These are phyloP conservation scores for Massarina eburnea DNA, from an alignment of 2,329 filamentous ascomycete species.

Conservation along the genomic window DNA sequence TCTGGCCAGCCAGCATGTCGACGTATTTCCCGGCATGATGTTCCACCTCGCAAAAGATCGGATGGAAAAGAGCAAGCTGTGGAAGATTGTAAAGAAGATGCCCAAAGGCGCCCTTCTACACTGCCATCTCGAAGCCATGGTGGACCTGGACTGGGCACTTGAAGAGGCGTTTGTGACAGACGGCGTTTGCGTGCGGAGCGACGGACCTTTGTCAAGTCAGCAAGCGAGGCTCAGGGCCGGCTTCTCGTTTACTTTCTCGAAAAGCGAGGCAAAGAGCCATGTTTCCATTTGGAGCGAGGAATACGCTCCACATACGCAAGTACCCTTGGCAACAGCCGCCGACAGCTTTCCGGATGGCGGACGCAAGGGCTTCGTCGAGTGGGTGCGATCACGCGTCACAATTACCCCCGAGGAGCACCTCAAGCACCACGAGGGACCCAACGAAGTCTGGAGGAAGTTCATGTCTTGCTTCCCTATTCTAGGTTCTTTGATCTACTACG, in stretches of 20 bases:
- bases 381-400: constrained; percentile 73
- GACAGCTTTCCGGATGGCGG: constrained; percentile 75
- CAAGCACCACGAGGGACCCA: constrained; percentile 78
- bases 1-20: constrained; percentile 64
- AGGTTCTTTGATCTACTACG: constrained; percentile 78
- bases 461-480: constrained; percentile 71
- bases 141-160: constrained; percentile 80
- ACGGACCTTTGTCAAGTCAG: constrained; percentile 58
- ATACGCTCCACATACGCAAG: constrained; percentile 62
- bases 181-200: constrained; percentile 70
- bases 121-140: constrained; percentile 88
- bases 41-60: constrained; percentile 82
- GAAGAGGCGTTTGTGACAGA: constrained; percentile 69
- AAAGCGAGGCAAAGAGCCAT: constrained; percentile 44
- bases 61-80: constrained; percentile 83
- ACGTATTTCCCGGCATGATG: constrained; percentile 88
- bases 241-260: constrained; percentile 60
- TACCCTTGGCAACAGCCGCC: constrained; percentile 65
- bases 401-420: constrained; percentile 73
- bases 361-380: constrained; percentile 69
- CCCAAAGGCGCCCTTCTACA: constrained; percentile 87
- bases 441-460: constrained; percentile 86
- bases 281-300: constrained; percentile 65
- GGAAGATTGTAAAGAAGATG: constrained; percentile 81
- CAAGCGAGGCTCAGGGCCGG: constrained; percentile 56